Evolutionary conservation across 148 eudicot species (phyloP).

Genomic region (Rhododendron ferrugineum): DNA sequence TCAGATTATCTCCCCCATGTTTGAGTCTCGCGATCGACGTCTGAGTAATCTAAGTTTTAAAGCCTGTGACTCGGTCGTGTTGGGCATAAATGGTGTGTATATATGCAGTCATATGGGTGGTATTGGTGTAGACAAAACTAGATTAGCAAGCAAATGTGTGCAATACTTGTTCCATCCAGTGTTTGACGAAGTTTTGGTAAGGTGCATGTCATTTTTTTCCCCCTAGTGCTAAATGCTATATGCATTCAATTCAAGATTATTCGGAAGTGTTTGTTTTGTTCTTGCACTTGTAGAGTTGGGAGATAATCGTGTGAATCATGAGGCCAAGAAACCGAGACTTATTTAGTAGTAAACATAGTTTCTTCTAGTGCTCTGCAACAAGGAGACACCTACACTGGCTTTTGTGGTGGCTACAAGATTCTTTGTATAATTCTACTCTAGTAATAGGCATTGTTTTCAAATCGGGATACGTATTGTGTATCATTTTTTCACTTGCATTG

Average conservation of each 20-base stretch:
- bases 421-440: not conserved
- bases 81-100: not conserved
- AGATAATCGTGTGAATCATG: not conserved
- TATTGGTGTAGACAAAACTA: not conserved
- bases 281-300: not conserved
- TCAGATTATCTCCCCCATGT: not conserved
- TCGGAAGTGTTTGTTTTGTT: not conserved
- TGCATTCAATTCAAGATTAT: not conserved
- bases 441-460: not conserved
- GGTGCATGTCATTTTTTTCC: not conserved
- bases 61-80: not conserved
- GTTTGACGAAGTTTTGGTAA: not conserved
- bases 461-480: no score
- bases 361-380: not conserved
- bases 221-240: not conserved
- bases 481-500: no score
- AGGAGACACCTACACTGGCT: not conserved
- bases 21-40: not conserved
- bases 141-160: not conserved
- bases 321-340: not conserved
- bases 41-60: not conserved
- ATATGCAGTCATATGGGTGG: not conserved
- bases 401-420: not conserved
- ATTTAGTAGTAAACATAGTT: not conserved
- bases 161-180: not conserved